Percentiles rank a stretch among this genome's conserved stretches.
Conservation (phyloP, 768 basidiomycete genomes). For the Trametes sanguinea region DNA sequence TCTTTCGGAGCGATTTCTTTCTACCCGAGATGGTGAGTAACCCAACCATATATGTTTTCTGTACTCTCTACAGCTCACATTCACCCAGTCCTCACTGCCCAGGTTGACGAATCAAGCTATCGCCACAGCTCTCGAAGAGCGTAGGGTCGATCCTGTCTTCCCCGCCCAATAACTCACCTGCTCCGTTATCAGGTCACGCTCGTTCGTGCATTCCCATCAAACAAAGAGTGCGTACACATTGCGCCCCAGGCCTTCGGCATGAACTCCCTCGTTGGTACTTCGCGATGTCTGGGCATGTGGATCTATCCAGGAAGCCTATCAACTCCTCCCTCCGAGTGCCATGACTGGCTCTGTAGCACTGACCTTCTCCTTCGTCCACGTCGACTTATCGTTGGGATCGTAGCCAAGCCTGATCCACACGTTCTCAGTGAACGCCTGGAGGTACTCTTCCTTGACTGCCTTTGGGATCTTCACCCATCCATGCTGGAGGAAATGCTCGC, state of each 20-base stretch:
- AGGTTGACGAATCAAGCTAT: conserved; percentile 43
- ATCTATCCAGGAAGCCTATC: conserved; percentile 12
- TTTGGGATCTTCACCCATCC: conserved; percentile 36
- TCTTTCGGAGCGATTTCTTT: conserved; percentile 31
- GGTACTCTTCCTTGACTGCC: conserved; percentile 35
- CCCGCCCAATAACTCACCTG: conserved; percentile 39
- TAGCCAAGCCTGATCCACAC: conserved; percentile 38
- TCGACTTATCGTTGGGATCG: conserved; percentile 38
- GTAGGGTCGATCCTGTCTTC: conserved; percentile 38
- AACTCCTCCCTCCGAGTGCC: neutral
- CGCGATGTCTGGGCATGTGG: conserved; percentile 37
- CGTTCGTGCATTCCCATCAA: too few species aligned
- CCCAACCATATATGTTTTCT: neutral
- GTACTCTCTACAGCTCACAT: conserved; percentile 15
- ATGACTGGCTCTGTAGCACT: neutral
- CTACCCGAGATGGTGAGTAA: neutral
- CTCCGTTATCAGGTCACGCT: too few species aligned
- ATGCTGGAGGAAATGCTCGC: conserved; percentile 38
- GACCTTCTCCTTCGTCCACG: conserved; percentile 37
- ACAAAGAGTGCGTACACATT: conserved; percentile 15
- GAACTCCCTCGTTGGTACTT: conserved; percentile 29
- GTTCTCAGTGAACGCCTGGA: conserved; percentile 34
- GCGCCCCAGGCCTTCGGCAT: conserved; percentile 33
- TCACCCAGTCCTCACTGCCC: conserved; percentile 32
- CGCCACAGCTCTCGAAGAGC: conserved; percentile 31